Evolutionary conservation across 2,329 filamentous ascomycete species (phyloP).

Genomic region (Claviceps paspali): DNA sequence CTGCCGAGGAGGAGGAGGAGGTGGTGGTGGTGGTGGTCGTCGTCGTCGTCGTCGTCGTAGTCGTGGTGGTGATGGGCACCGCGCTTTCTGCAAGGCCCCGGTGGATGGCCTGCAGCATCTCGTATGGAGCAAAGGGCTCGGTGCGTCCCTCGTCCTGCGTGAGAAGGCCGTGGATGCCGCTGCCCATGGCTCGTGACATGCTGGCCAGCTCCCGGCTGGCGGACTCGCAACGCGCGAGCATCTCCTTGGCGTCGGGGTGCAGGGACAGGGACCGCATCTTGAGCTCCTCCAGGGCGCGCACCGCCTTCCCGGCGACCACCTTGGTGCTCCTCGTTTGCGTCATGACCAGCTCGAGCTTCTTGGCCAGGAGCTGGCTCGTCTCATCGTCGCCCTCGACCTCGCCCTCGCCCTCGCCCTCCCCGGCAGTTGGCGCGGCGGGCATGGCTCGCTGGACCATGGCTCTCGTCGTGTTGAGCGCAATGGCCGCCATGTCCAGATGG

Average conservation of each 20-base stretch:
- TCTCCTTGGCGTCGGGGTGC: conserved; percentile 47
- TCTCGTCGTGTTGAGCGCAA: conserved; percentile 47
- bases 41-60: too few species aligned
- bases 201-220: conserved; percentile 49
- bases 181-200: conserved; percentile 52
- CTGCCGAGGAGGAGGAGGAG: too few species aligned
- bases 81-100: conserved; percentile 31
- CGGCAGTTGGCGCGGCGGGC: conserved; percentile 15
- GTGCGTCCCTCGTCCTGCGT: conserved; percentile 53
- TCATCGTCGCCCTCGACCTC: too few species aligned
- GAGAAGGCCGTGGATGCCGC: conserved; percentile 49
- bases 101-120: conserved; percentile 50
- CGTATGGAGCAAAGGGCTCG: conserved; percentile 49
- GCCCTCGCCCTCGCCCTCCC: conserved; percentile 30
- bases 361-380: conserved; percentile 48
- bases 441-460: conserved; percentile 53
- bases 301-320: conserved; percentile 65
- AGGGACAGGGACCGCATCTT: conserved; percentile 61
- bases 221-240: conserved; percentile 55
- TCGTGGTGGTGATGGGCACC: too few species aligned
- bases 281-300: conserved; percentile 63
- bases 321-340: conserved; percentile 69
- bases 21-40: too few species aligned
- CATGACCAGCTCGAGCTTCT: conserved; percentile 56
- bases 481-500: conserved; percentile 63